A percentile compares a stretch with the other conserved stretches of the same genome.
These are phyloP conservation scores for Globisporangium perplexum DNA, from an alignment of 352 stramenopile species.

Conservation along the genomic window DNA sequence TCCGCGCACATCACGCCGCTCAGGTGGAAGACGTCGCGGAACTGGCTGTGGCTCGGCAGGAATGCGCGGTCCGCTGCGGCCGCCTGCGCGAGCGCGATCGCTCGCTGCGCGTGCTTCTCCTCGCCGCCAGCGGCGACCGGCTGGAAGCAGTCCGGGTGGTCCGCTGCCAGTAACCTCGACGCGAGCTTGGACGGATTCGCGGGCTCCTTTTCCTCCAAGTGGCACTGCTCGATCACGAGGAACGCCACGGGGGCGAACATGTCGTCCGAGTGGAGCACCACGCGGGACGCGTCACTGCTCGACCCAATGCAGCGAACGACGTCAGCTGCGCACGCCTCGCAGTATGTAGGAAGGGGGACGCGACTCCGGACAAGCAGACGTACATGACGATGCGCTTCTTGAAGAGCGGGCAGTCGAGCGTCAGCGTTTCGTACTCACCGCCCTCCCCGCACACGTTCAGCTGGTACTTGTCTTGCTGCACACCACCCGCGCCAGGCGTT, in stretches of 20 bases:
- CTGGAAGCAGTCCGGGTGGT: neutral
- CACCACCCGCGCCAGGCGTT: neutral
- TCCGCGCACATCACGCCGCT: conserved; percentile 51
- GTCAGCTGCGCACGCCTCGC: neutral
- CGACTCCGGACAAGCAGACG: conserved; percentile 2
- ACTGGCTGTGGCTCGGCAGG: conserved; percentile 25
- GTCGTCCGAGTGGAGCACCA: conserved; percentile 91
- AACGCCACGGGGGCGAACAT: conserved; percentile 91
- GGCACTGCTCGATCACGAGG: conserved; percentile 87
- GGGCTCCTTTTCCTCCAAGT: conserved; percentile 85
- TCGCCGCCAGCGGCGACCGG: neutral
- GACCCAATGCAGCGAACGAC: conserved; percentile 5
- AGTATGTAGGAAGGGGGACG: no score
- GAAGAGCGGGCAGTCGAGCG: conserved; percentile 96
- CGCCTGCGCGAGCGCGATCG: conserved; percentile 10
- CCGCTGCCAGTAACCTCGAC: conserved; percentile 21
- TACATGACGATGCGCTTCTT: conserved; percentile 91
- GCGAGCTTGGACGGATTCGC: conserved; percentile 27
- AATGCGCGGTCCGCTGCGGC: conserved; percentile 13
- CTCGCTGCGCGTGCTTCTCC: neutral
- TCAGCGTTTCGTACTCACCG: conserved; percentile 99
- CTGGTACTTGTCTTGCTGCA: conserved; percentile 91
- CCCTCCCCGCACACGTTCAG: conserved; percentile 99
- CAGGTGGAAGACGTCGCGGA: conserved; percentile 65
- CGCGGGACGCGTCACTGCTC: conserved; percentile 83